A percentile compares a stretch with the other conserved stretches of the same genome.
Evolutionary conservation across 1,284 basidiomycete species (phyloP).

Genomic region (Rhodotorula sp.): DNA sequence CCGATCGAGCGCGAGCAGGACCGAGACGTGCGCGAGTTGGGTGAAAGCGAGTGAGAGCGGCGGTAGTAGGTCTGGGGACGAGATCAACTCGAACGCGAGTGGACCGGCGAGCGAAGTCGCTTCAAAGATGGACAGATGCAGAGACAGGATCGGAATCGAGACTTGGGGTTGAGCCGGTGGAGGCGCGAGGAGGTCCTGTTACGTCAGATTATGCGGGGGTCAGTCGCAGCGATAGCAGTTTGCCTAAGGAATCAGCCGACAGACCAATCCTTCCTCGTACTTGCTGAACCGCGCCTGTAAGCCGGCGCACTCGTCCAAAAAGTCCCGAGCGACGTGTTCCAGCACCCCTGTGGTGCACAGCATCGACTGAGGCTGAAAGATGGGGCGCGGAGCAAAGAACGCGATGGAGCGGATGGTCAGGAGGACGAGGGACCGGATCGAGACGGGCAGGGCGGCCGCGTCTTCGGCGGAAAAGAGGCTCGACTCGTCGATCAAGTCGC

Average conservation of each 20-base stretch:
- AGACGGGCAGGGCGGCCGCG: constrained; percentile 6
- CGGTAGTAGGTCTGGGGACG: background rate
- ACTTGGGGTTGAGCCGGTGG: background rate
- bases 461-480: constrained; percentile 2
- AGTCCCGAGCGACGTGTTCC: background rate
- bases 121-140: constrained; percentile 22
- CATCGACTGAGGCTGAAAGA: constrained; percentile 36
- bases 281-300: constrained; percentile 6
- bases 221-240: background rate
- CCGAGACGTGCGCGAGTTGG: constrained; percentile 3
- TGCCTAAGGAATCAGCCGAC: too few species aligned
- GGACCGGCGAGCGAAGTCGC: constrained; percentile 9
- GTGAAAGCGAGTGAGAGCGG: constrained; percentile 5
- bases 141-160: constrained; percentile 1
- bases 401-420: constrained; percentile 13
- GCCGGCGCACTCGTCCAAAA: constrained; percentile 5
- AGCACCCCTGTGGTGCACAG: constrained; percentile 30
- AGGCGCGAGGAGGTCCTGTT: constrained; percentile 26
- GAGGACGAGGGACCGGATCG: constrained; percentile 22
- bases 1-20: constrained; percentile 10
- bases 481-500: constrained; percentile 24
- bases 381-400: constrained; percentile 24
- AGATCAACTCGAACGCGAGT: constrained; percentile 13
- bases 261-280: constrained; percentile 20
- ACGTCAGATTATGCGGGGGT: too few species aligned